Percentiles rank a stretch among this genome's conserved stretches.
These are phyloP conservation scores for Botrytis deweyae DNA, from an alignment of 2,329 filamentous ascomycete genomes.

Conservation along the genomic window DNA sequence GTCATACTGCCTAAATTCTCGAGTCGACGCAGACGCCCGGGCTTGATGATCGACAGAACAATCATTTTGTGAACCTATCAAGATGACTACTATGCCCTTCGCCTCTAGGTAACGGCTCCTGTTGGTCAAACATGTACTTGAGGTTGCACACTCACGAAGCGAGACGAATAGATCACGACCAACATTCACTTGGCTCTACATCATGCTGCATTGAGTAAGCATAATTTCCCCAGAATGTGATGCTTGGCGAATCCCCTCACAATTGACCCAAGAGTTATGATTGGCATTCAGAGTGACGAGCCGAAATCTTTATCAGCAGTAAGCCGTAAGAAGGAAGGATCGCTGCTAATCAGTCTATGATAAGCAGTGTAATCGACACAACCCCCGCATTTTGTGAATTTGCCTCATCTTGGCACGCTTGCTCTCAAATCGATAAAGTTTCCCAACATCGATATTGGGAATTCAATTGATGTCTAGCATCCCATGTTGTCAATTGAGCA, in stretches of 20 bases:
- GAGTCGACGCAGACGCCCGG: not conserved
- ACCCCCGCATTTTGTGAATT: not conserved
- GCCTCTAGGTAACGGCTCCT: not conserved
- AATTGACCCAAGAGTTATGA: not conserved
- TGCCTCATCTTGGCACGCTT: not conserved
- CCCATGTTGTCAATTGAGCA: not conserved
- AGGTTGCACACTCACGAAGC: not conserved
- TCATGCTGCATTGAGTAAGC: not conserved
- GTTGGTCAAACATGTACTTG: slow-evolving; percentile 9
- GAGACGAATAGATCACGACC: not conserved
- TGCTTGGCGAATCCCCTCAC: not conserved
- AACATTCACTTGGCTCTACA: slow-evolving; percentile 9
- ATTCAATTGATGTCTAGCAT: not conserved
- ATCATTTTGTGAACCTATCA: not conserved
- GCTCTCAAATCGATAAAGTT: not conserved
- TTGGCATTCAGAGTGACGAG: not conserved
- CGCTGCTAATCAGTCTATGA: not conserved
- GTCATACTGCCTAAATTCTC: slow-evolving; percentile 4
- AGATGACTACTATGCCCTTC: not conserved
- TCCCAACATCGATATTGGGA: not conserved
- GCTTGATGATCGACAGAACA: not conserved
- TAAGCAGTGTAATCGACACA: not conserved
- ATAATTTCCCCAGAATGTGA: not conserved
- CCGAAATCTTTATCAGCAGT: not conserved
- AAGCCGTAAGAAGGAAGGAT: not conserved